These are phyloP conservation scores for Triangularia verruculosa DNA, from an alignment of 2,329 filamentous ascomycete genomes.

Conservation along the genomic window DNA sequence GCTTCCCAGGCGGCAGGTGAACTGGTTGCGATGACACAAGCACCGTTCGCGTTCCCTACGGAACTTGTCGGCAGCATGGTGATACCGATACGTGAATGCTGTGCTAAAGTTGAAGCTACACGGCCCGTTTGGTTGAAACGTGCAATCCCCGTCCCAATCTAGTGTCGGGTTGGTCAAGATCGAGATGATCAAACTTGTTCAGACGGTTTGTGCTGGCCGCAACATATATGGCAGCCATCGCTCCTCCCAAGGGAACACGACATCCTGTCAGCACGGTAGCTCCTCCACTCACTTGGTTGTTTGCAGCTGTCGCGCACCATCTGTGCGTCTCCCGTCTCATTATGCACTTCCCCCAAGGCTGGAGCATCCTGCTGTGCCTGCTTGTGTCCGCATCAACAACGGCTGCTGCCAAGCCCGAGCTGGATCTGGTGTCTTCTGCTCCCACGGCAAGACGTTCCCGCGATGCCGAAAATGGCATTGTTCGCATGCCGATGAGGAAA, in stretches of 20 bases:
- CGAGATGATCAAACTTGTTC: neutral
- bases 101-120: neutral
- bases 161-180: neutral
- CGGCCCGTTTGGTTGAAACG: neutral
- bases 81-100: neutral
- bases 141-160: neutral
- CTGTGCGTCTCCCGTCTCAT: neutral
- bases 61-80: neutral
- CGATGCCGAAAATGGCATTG: slow-evolving; percentile 3
- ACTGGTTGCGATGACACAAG: neutral
- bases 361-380: slow-evolving; percentile 4
- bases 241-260: neutral
- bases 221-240: slow-evolving; percentile 1
- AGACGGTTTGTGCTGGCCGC: neutral
- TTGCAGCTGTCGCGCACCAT: neutral
- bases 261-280: neutral
- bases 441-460: neutral
- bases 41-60: neutral
- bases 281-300: neutral
- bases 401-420: neutral
- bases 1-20: neutral
- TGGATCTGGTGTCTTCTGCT: neutral
- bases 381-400: neutral
- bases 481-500: slow-evolving; percentile 18
- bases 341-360: neutral